Percentiles rank a stretch among this genome's conserved stretches.
Conservation (phyloP, 768 basidiomycete species). For the Suillus variegatus region DNA sequence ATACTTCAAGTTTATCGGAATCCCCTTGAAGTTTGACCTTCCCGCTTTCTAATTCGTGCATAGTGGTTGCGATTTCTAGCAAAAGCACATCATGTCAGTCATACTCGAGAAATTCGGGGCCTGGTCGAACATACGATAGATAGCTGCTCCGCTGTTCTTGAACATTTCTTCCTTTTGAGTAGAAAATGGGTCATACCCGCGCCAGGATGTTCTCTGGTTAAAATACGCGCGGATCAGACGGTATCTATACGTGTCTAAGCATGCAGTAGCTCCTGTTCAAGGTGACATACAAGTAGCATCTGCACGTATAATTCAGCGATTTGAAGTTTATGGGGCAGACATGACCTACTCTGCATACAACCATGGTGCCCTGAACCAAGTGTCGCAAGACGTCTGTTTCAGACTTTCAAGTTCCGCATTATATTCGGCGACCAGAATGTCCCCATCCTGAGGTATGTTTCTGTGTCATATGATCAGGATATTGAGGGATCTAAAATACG, state of each 20-base stretch:
- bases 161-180: constrained; percentile 81
- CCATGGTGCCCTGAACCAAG: constrained; percentile 95
- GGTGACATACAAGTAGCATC: constrained; percentile 69
- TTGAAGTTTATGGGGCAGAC: constrained; percentile 3
- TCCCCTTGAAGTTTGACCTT: constrained; percentile 47
- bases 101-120: no score
- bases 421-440: constrained; percentile 67
- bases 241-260: constrained; percentile 53
- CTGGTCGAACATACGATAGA: constrained; percentile 59
- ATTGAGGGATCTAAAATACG: background rate
- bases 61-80: constrained; percentile 71
- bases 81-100: background rate
- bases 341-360: constrained; percentile 86
- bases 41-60: constrained; percentile 62
- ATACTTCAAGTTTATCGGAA: constrained; percentile 53
- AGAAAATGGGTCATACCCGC: constrained; percentile 79
- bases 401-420: constrained; percentile 69
- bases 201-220: constrained; percentile 68
- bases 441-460: constrained; percentile 74
- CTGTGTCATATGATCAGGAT: constrained; percentile 37
- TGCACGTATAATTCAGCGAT: constrained; percentile 26
- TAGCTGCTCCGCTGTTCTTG: constrained; percentile 72
- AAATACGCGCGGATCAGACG: constrained; percentile 79
- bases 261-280: constrained; percentile 7
- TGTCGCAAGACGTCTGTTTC: constrained; percentile 48